A percentile compares a stretch with the other conserved stretches of the same genome.
These are phyloP conservation scores for Eutypa lata DNA, from an alignment of 2,329 filamentous ascomycete species.

Conservation along the genomic window DNA sequence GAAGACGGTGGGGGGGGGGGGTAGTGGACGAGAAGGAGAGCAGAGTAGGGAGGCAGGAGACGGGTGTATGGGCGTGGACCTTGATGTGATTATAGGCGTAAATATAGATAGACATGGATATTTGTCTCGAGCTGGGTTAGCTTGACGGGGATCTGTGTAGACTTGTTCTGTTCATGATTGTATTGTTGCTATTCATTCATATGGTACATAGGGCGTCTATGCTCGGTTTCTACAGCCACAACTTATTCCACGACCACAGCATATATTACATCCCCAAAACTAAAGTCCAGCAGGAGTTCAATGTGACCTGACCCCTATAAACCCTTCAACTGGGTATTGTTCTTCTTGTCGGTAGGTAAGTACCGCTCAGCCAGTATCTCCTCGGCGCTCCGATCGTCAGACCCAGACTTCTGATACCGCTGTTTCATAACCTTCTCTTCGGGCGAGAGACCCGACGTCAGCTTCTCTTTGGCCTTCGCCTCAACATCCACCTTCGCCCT, in stretches of 20 bases:
- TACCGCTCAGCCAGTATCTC: conserved; percentile 32
- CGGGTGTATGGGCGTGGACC: too few species aligned
- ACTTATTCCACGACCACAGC: too few species aligned
- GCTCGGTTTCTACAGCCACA: not conserved
- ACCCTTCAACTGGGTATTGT: conserved; percentile 11
- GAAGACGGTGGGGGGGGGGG: not conserved
- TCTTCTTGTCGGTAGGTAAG: conserved; percentile 27
- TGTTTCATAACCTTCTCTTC: conserved; percentile 53
- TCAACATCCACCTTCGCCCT: conserved; percentile 34
- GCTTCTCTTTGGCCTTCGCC: conserved; percentile 26
- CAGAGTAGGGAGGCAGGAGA: too few species aligned
- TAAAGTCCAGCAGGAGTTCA: not conserved
- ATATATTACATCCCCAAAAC: not conserved
- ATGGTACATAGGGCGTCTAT: not conserved
- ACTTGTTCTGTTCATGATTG: not conserved
- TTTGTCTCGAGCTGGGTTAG: not conserved
- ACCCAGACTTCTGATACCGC: conserved; percentile 43
- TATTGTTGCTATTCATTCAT: not conserved
- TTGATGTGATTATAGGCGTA: too few species aligned
- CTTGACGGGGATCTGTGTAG: not conserved
- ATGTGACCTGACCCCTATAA: conserved; percentile 5
- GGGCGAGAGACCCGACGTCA: conserved; percentile 41
- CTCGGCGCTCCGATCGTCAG: conserved; percentile 35
- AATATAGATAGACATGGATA: too few species aligned
- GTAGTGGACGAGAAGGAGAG: too few species aligned